Conservation (phyloP, 2,329 filamentous ascomycete genomes). For the Aspergillus quadrilineatus region DNA sequence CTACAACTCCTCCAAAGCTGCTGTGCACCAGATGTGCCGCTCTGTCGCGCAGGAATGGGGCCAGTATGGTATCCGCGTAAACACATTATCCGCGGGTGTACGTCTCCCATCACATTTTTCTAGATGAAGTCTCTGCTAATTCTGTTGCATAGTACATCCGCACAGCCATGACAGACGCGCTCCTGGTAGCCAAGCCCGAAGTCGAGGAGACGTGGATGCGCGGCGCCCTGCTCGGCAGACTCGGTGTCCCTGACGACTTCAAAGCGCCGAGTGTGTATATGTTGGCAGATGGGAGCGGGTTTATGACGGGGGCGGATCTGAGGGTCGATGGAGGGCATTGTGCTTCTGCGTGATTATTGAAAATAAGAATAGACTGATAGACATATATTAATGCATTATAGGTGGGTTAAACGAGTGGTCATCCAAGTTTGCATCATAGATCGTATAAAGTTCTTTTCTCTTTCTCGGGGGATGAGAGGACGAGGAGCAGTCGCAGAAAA, state of each 20-base stretch:
- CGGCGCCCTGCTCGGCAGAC: constrained; percentile 50
- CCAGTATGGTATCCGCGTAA: constrained; percentile 70
- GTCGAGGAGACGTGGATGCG: constrained; percentile 55
- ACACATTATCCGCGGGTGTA: constrained; percentile 73
- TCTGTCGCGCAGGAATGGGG: constrained; percentile 52
- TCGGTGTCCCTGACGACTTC: constrained; percentile 48
- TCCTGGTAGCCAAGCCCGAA: constrained; percentile 45
- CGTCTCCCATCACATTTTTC: constrained; percentile 32
- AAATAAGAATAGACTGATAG: neutral
- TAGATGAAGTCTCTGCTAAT: neutral
- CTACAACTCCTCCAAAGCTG: constrained; percentile 54
- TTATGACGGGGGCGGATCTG: constrained; percentile 43
- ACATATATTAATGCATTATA: neutral
- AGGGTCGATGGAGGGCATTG: constrained; percentile 43
- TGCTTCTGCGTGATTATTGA: constrained; percentile 15
- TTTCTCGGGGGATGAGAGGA: too few relatives aligned
- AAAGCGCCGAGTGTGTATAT: constrained; percentile 38
- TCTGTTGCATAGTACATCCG: constrained; percentile 36
- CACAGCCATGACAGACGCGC: constrained; percentile 50
- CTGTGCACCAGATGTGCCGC: constrained; percentile 50
- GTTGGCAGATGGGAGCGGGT: constrained; percentile 38
- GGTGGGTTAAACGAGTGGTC: neutral
- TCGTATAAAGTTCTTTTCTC: too few relatives aligned
- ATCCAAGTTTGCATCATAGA: neutral
- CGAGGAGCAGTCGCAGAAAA: too few relatives aligned